Conservation (phyloP, 257 asterid genomes). For the Voacanga thouarsii region DNA sequence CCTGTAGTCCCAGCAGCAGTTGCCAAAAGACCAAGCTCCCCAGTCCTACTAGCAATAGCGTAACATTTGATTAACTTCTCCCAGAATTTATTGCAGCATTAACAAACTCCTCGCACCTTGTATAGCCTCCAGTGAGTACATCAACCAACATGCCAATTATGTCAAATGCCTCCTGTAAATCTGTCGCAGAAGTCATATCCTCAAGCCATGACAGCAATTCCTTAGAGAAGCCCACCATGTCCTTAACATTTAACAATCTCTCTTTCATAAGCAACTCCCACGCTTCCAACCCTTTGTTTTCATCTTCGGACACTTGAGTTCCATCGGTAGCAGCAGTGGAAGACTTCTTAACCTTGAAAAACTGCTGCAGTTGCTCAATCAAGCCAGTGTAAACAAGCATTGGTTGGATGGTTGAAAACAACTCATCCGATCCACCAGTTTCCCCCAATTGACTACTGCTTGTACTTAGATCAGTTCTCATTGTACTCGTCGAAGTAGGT, state of each 20-base stretch:
- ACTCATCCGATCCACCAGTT: slow-evolving; percentile 43
- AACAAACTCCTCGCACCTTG: slow-evolving; percentile 78
- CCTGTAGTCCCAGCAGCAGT: too few species aligned
- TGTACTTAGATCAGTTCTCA: slow-evolving; percentile 34
- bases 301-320: slow-evolving; percentile 36
- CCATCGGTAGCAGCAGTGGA: slow-evolving; percentile 22
- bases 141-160: slow-evolving; percentile 67
- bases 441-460: slow-evolving; percentile 32
- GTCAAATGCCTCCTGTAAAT: slow-evolving; percentile 87
- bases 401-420: slow-evolving; percentile 66
- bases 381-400: slow-evolving; percentile 93
- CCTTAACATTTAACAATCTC: slow-evolving; percentile 60
- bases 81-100: slow-evolving; percentile 64
- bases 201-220: slow-evolving; percentile 86
- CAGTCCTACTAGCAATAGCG: background rate
- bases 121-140: slow-evolving; percentile 52
- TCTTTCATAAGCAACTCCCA: slow-evolving; percentile 94
- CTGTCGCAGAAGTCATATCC: slow-evolving; percentile 63
- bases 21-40: background rate
- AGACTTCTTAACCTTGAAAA: slow-evolving; percentile 63
- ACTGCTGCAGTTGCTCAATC: slow-evolving; percentile 88
- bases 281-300: slow-evolving; percentile 52
- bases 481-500: slow-evolving; percentile 18
- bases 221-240: slow-evolving; percentile 80
- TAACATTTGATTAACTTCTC: slow-evolving; percentile 31